Evolutionary conservation across 1,284 basidiomycete genomes (phyloP), one percentile per base, ranked within the genome.

Genomic region (Pseudozyma tsukubaensis): DNA sequence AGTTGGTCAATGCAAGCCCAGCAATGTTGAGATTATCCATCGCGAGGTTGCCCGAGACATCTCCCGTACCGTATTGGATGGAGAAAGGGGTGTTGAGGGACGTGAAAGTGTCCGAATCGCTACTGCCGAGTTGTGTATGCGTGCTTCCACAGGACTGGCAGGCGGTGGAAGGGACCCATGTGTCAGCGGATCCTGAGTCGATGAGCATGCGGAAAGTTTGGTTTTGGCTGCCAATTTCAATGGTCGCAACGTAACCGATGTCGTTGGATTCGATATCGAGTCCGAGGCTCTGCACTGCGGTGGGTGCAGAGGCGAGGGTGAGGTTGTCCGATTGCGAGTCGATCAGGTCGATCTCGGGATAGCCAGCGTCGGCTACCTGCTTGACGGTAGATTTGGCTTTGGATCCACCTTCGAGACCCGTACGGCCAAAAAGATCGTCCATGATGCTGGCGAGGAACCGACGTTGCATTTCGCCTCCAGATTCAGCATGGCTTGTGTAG

Each of bases 101-200:
- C 43, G 86, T 82, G 85, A 93, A 94, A 9, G 89, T 87, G 53
- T 88, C 89, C 3, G 92, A 93, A n/a, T 87, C 87, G 51, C 87
- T 79, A 1, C 87, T 10, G 18, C 92, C 92, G 39, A 94, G 88
- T 85, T 90, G 89, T 10, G 86, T 86, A 82, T 94, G 92, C 13
- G 59, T 60, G 13, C 53, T 51, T 0, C 72, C 67, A 35, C 81
- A 83, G 6, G 57, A 56, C 2, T 37, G 44, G 53, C 83, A 84
- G 8, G 62, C 35, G 10, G 72, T 65, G 57, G 67, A 67, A 0
- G 79, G 70, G 8, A 83, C 74, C 92, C 93, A 95, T 42, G 92
- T 87, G 83, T 95, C 93, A 14, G 92, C 90, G 9, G 91, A 92
- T 36, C 93, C 94, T 29, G 91, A 92, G 85, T 95, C 93, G 58